A percentile compares a stretch with the other conserved stretches of the same genome.
phyloP scores from a whole-genome alignment of 2,329 filamentous ascomycete genomes.

The Aspergillus hortae region DNA sequence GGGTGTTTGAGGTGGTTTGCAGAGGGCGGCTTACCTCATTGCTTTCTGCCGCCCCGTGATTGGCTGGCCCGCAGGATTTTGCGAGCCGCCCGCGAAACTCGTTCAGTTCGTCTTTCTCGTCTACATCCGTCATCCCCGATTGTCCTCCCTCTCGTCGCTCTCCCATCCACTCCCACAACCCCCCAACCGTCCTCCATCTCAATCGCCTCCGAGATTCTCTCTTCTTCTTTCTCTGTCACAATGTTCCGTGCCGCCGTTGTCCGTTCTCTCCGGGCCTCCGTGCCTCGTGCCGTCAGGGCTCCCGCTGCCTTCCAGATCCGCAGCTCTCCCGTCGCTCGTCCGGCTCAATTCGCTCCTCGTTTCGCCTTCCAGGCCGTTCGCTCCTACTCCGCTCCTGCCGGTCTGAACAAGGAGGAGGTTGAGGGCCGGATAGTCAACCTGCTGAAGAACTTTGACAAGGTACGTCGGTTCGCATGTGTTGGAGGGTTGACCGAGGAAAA shows the following conservation, averaged over 20 bases:
- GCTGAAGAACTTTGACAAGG: slow-evolving; percentile 96
- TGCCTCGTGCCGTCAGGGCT: slow-evolving; percentile 50
- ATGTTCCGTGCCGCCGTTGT: slow-evolving; percentile 91
- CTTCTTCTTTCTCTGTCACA: slow-evolving; percentile 33
- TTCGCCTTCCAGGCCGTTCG: slow-evolving; percentile 67
- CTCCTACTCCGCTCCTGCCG: slow-evolving; percentile 80
- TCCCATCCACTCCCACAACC: slow-evolving; percentile 1
- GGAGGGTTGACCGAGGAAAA: not conserved
- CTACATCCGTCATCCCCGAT: slow-evolving; percentile 15
- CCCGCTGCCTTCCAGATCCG: slow-evolving; percentile 59
- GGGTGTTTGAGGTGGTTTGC: slow-evolving; percentile 20
- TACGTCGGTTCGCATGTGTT: slow-evolving; percentile 40
- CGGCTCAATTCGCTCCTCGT: slow-evolving; percentile 59
- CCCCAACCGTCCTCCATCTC: slow-evolving; percentile 7
- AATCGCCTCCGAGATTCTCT: slow-evolving; percentile 4
- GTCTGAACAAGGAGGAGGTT: slow-evolving; percentile 77
- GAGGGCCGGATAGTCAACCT: slow-evolving; percentile 90
- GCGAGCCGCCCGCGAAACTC: slow-evolving; percentile 25
- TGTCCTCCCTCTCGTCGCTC: slow-evolving; percentile 11
- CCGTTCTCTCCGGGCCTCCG: slow-evolving; percentile 64
- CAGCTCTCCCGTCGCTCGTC: slow-evolving; percentile 59
- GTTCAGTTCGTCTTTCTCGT: slow-evolving; percentile 15
- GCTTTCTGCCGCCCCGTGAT: slow-evolving; percentile 36
- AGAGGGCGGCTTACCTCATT: slow-evolving; percentile 37
- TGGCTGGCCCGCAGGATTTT: slow-evolving; percentile 35